phyloP scores from a whole-genome alignment of 441 rosid genomes.

The Corymbia calophylla region DNA sequence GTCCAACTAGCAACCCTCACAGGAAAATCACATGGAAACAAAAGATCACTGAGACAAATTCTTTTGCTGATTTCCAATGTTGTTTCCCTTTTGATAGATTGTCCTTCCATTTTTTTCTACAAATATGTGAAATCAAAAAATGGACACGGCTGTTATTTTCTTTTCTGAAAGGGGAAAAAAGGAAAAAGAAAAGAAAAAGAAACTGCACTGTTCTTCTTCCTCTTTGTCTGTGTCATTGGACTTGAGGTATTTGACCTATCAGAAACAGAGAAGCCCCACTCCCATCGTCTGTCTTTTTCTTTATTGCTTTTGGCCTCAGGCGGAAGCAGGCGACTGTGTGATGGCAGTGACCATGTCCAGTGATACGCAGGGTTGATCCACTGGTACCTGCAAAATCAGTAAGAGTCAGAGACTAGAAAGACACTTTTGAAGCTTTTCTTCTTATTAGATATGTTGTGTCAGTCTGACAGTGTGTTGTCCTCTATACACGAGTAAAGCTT shows the following conservation, averaged over 20 bases:
- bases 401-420: background rate
- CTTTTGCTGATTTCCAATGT: background rate
- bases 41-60: background rate
- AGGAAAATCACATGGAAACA: background rate
- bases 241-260: background rate
- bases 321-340: slow-evolving; percentile 55
- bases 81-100: background rate
- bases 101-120: background rate
- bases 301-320: background rate
- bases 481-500: background rate
- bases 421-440: background rate
- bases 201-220: background rate
- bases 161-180: background rate
- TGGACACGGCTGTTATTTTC: background rate
- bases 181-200: background rate
- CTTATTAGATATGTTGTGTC: background rate
- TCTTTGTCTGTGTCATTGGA: background rate
- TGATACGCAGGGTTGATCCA: slow-evolving; percentile 79
- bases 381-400: slow-evolving; percentile 59
- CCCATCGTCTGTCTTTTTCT: background rate
- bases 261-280: background rate
- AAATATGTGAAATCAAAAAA: background rate
- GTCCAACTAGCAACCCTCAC: background rate
- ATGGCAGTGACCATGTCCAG: slow-evolving; percentile 65
- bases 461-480: background rate